A percentile compares a stretch with the other conserved stretches of the same genome.
Evolutionary conservation across 495 filamentous ascomycete species (phyloP).

Genomic region (Emericellopsis terricola): DNA sequence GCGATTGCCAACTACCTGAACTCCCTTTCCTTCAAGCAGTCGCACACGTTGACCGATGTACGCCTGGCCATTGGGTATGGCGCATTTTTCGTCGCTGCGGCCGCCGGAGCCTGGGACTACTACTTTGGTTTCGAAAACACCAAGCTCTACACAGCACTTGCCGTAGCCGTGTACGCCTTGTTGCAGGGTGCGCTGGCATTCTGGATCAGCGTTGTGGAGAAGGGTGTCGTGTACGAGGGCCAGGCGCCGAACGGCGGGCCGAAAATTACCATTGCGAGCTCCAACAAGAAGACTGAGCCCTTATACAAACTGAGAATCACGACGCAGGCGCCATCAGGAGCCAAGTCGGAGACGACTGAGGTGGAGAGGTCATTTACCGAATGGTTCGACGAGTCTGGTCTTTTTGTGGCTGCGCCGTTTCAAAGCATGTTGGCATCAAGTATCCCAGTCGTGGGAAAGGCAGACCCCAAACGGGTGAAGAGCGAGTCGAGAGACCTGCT

Average conservation of each 20-base stretch:
- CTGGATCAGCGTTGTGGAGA: constrained; percentile 80
- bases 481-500: constrained; percentile 6
- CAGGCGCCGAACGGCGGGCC: constrained; percentile 18
- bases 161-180: constrained; percentile 61
- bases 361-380: constrained; percentile 54
- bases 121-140: constrained; percentile 74
- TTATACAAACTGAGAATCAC: constrained; percentile 58
- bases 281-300: constrained; percentile 57
- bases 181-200: constrained; percentile 64
- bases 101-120: constrained; percentile 82
- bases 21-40: constrained; percentile 62
- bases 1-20: constrained; percentile 83
- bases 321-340: no score
- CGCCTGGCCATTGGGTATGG: constrained; percentile 69
- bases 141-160: constrained; percentile 52
- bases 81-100: constrained; percentile 61
- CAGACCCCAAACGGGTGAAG: constrained; percentile 40
- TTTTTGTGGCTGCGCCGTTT: constrained; percentile 69
- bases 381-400: constrained; percentile 75
- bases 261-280: constrained; percentile 25
- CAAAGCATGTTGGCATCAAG: constrained; percentile 59
- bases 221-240: constrained; percentile 63
- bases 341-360: no score
- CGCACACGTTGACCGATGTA: constrained; percentile 63
- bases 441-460: constrained; percentile 47